Base-by-base conservation (phyloP, 345 rosid species). In the Salix arbutifolia region DNA sequence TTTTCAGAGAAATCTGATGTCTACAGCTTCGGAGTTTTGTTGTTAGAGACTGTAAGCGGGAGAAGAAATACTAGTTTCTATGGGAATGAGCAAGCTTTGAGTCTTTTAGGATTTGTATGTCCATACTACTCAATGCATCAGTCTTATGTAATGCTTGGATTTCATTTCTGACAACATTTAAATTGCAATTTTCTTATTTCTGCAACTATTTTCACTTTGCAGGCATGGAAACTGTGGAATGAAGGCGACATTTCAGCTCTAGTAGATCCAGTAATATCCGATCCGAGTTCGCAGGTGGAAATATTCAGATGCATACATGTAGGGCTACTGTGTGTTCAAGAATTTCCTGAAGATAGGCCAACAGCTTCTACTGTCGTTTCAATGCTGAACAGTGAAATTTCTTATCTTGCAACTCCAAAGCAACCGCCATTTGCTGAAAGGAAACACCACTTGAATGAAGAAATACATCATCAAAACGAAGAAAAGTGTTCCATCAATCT, bases 1-100 rank as follows among this genome's bases (percentile, higher is more conserved):
- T 77, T 77, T 77, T 77, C 75, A 0, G 80, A 61, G 50, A 77
- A 77, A 50, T 77, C 80, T 0, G 80, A 77, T 48, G 75, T 77
- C 12, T 72, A 44, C 23, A 78, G 81, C 68, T 35, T 72, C 9
- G 72, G 81, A 65, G 81, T 78, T 11, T 26, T 78, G 44, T 2
- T 78, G 16, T 26, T 72, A 62, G 76, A 78, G 72, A 67, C 40
- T 23, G 48, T 78, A 8, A 78, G 81, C 8, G 76, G 76, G 16
- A 72, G 64, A 67, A 52, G 31, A 58, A 78, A 72, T 3, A 66
- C 66, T 1, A 40, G 72, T 26, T 65, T 78, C 33, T 28, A 67
- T 11, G 44, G 67, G 6, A 62, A 70, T 37, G 71, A 62, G 31
- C 50, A 71, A 8, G 66, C 65, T 5, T 38, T 65, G 30, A 65